Evolutionary conservation across 23 red algal species (phyloP), one percentile per base, ranked within the genome.

Genomic region (Porphyridium purpureum): DNA sequence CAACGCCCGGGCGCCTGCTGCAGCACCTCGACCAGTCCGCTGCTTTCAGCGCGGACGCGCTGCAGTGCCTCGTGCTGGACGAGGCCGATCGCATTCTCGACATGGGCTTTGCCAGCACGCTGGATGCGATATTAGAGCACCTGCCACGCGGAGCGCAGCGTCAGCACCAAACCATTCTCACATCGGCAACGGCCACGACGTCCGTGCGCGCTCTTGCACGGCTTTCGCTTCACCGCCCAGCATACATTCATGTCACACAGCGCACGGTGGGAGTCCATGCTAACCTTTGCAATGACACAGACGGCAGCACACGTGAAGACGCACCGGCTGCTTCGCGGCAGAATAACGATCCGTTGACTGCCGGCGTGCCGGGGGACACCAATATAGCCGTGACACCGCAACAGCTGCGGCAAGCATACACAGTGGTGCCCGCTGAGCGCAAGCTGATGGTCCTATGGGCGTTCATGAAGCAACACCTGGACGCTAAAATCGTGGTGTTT

Each of bases 51-150:
- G 67, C 64, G 59, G 57, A 55, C 11, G 64, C 31, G 4, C 50
- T 98, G 9, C 58, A 85, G 64, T 41, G 85, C 34, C 50, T 98
- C 34, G 74, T 85, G 24, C 52, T 98, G 7, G 90, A 98, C 66
- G 90, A 98, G 54, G 90, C 90, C n/a, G 90, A 98, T 49, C 54
- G 78, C 24, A 98, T 98, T 38, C 49, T 98, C 20, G 90, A 98
- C 56, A 46, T 98, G 73, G 90, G 90, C 19, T 98, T 98, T 44
- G 57, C 64, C 1, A 67, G 46, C 31, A 98, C 90, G n/a, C 27
- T 98, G 20, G 80, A 98, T 33, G 90, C 90, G n/a, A 98, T 98
- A 49, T 27, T 98, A 42, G 62, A 52, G 15, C 68, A 86, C 31
- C 59, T 98, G 31, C 76, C 87, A 11, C 63, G 57, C 24, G 57